Base-by-base conservation (phyloP, 164 flowering plant genomes). In the Aristolochia contorta region DNA sequence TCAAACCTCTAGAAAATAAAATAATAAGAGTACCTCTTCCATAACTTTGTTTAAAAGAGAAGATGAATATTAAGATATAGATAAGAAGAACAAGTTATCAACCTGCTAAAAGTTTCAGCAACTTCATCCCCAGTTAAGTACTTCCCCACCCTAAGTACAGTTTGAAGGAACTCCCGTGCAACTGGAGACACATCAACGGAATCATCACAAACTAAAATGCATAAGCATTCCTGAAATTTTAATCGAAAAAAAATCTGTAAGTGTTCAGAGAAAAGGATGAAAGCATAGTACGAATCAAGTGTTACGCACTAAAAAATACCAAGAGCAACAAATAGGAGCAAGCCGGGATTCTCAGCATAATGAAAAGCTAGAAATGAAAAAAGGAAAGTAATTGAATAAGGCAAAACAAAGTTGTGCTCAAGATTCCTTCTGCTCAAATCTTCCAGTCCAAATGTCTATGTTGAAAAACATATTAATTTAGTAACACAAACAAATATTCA, bases 151-250 rank as follows among this genome's bases (percentile, higher is more conserved):
- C 68, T 72, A 59, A 84, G 76, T 58, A 85, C 62, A 69, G 58
- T 58, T 59, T 72, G 81, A 65, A 94, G 84, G 65, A 78, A 83
- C 64, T 78, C 76, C 65, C 81, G 95, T 56, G 97, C 95, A 65
- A 72, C 69, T 57, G 66, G 45, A 57, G 95, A 80, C 45, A 94
- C 83, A 33, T 80, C 93, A 47, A 81, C 80, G 30, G 73, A 71
- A 60, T 88, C 93, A 78, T 91, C 97, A 80, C 86, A 81, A 62
- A 80, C 94, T 72, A 94, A 75, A 21, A 72, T 77, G 76, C 79
- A 86, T 55, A 89, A 70, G 76, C 91, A 88, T 63, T 94, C 99
- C 97, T 90, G 84, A 73, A 65, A 22, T 57, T 12, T 16, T 50
- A 43, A 37, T 20, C n/a, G n/a, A 4, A 49, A 49, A 20, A 49